Evolutionary conservation across 345 rosid species (phyloP), one percentile per base, ranked within the genome.

Genomic region (Ricinus communis): DNA sequence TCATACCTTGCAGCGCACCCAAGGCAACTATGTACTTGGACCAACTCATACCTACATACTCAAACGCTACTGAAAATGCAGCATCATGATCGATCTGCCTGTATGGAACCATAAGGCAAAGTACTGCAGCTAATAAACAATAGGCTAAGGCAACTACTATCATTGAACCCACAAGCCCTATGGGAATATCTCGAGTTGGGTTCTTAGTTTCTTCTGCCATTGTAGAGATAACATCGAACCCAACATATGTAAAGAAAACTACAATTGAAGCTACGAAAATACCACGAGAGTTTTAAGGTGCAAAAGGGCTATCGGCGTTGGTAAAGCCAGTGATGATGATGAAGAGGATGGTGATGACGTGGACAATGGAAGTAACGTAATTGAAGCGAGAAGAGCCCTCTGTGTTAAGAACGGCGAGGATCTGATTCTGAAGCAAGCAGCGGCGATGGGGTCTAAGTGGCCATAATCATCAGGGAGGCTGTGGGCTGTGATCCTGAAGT

Each of bases 1-100:
- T 93, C 97, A 93, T 90, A 43, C 97, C 97, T 72, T 89, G 83
- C 46, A 91, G 72, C 3, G 98, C 96, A 4, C 98, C 96, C 0
- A 81, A 76, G 0, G 97, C 91, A 0, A 93, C 98, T 0, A 93
- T 68, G 67, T 89, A 93, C 79, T 93, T 93, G 33, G 97, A 97
- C 98, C 96, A 91, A 53, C 66, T 72, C 93, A 74, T 72, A 24
- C 97, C 97, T 1, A 76, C 88, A 0, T 81, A 77, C 3, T 87
- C 68, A 47, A 93, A 93, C 2, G 97, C 97, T 2, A 91, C 90
- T 0, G 97, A 85, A 74, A 87, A 91, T 1, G 93, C 88, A 0
- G 97, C 96, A 40, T 93, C 87, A 0, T n/a, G 61, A 70, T 93
- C 81, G n/a, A 91, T 82, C 27, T 68, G 10, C 0, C 40, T 0